These are phyloP conservation scores for Penicillium sp. DNA, from an alignment of 2,329 filamentous ascomycete species.

Conservation along the genomic window DNA sequence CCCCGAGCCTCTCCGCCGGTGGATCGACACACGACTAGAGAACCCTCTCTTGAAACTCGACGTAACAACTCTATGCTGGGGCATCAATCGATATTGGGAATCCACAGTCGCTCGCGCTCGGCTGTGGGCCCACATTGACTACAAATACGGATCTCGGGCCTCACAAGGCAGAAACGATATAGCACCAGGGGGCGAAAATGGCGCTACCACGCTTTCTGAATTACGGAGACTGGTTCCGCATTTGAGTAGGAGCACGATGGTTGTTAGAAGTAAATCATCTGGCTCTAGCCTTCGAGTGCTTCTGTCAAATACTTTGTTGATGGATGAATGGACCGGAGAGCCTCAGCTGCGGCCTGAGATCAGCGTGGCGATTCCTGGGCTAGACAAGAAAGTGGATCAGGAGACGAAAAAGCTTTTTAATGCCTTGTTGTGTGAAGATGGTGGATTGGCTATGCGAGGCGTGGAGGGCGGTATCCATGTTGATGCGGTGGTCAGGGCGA, in stretches of 20 bases:
- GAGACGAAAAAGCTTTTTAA: slow-evolving; percentile 42
- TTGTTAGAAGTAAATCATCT: slow-evolving; percentile 26
- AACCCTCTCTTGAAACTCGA: slow-evolving; percentile 39
- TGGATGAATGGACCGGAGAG: slow-evolving; percentile 45
- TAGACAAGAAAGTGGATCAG: slow-evolving; percentile 33
- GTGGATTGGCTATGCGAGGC: slow-evolving; percentile 4
- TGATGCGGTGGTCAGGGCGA: slow-evolving; percentile 36
- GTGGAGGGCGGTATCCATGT: slow-evolving; percentile 23
- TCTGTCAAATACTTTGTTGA: slow-evolving; percentile 34
- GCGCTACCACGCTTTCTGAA: slow-evolving; percentile 23
- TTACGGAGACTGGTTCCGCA: slow-evolving; percentile 35
- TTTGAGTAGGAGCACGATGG: slow-evolving; percentile 38
- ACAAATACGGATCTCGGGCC: slow-evolving; percentile 23
- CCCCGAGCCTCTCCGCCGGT: slow-evolving; percentile 33
- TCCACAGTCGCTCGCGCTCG: slow-evolving; percentile 37
- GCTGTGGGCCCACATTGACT: slow-evolving; percentile 38
- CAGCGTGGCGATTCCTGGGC: slow-evolving; percentile 29
- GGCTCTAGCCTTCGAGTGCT: slow-evolving; percentile 24
- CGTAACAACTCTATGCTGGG: slow-evolving; percentile 44
- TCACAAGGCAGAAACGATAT: slow-evolving; percentile 8
- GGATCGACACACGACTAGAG: slow-evolving; percentile 37
- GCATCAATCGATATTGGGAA: slow-evolving; percentile 45
- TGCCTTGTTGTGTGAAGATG: slow-evolving; percentile 31
- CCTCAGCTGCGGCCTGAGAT: slow-evolving; percentile 39
- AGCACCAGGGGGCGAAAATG: slow-evolving; percentile 6